A percentile compares a stretch with the other conserved stretches of the same genome.
Conservation (phyloP, 305 asterid genomes). For the Plantago lanceolata region DNA sequence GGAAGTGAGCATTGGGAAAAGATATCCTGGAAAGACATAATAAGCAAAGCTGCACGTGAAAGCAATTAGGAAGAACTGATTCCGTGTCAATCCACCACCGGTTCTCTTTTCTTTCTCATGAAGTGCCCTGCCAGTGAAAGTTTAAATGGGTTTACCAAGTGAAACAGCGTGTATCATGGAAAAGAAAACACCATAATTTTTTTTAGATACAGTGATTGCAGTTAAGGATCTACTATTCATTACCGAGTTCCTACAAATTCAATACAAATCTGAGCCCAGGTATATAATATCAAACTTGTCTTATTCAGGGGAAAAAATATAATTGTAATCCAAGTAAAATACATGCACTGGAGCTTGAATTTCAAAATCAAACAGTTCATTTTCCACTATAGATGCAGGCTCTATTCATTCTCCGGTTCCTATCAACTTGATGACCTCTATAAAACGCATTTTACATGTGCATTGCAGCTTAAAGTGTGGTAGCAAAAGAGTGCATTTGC, state of each 20-base stretch:
- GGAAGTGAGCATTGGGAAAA: constrained; percentile 73
- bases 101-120: constrained; percentile 78
- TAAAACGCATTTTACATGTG: no score
- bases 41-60: constrained; percentile 79
- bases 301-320: neutral
- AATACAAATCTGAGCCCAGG: no score
- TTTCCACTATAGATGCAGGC: no score
- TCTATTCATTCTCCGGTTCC: no score
- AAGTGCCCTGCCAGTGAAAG: constrained; percentile 63
- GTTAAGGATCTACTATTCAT: no score
- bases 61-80: constrained; percentile 80
- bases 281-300: no score
- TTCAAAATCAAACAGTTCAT: neutral
- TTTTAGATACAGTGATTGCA: no score
- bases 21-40: constrained; percentile 84
- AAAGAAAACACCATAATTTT: neutral
- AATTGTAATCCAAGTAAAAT: neutral
- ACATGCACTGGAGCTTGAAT: neutral
- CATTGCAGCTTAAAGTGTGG: no score
- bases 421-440: no score
- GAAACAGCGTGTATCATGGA: neutral
- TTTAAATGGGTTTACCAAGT: constrained; percentile 10
- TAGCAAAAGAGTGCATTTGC: no score
- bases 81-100: constrained; percentile 60
- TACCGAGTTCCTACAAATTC: no score